Conservation (phyloP, 2,329 filamentous ascomycete genomes). For the Penicillium brasilianum region DNA sequence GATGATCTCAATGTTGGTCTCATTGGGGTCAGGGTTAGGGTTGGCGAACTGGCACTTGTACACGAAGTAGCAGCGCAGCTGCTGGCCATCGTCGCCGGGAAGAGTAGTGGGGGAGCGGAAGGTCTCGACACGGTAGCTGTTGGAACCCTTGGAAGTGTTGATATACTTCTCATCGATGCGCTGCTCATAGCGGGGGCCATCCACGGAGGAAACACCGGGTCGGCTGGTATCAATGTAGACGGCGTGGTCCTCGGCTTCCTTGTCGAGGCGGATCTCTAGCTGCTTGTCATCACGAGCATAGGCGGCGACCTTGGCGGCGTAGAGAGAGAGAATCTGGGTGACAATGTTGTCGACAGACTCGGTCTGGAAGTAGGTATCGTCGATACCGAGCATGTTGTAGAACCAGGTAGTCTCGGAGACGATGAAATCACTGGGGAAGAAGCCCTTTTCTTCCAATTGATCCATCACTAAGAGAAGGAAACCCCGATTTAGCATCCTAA, state of each 20-base stretch:
- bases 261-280: slow-evolving; percentile 92
- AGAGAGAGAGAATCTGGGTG: slow-evolving; percentile 93
- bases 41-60: slow-evolving; percentile 94
- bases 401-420: slow-evolving; percentile 93
- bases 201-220: slow-evolving; percentile 76
- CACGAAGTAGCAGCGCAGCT: slow-evolving; percentile 96
- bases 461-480: slow-evolving; percentile 69
- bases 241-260: slow-evolving; percentile 91
- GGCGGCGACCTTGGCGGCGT: slow-evolving; percentile 94
- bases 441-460: slow-evolving; percentile 75
- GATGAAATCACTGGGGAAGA: slow-evolving; percentile 83
- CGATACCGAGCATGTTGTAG: slow-evolving; percentile 95
- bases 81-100: slow-evolving; percentile 74
- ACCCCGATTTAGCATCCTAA: slow-evolving; percentile 1
- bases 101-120: slow-evolving; percentile 89
- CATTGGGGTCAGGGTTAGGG: slow-evolving; percentile 71
- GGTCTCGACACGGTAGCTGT: slow-evolving; percentile 91
- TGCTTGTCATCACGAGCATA: slow-evolving; percentile 91
- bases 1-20: slow-evolving; percentile 89
- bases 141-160: slow-evolving; percentile 72
- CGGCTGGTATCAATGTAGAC: slow-evolving; percentile 98
- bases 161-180: slow-evolving; percentile 95
- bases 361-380: slow-evolving; percentile 97
- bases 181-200: slow-evolving; percentile 90
- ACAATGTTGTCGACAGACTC: slow-evolving; percentile 85